Conservation (phyloP, 352 stramenopile genomes). For the Phytopythium aichiense region DNA sequence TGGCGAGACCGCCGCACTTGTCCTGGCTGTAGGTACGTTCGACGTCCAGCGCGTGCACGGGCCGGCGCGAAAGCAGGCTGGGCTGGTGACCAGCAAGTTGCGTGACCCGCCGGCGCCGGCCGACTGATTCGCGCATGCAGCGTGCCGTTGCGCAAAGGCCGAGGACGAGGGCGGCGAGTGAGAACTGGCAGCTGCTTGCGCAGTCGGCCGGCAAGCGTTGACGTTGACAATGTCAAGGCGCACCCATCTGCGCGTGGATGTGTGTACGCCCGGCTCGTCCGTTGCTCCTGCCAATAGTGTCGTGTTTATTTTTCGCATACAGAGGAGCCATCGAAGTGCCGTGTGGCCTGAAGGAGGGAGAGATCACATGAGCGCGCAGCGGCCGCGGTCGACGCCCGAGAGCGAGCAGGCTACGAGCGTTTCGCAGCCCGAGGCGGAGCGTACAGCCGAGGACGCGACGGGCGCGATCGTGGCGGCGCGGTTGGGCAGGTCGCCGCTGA, state of each 20-base stretch:
- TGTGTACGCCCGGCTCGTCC: neutral
- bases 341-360: no score
- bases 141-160: no score
- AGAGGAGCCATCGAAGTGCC: neutral
- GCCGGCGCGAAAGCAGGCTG: neutral
- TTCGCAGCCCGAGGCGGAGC: constrained; percentile 1
- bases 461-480: constrained; percentile 16
- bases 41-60: neutral
- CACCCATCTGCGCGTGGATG: neutral
- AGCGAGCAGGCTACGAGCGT: constrained; percentile 4
- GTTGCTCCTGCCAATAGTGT: neutral
- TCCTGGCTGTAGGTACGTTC: no score
- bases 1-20: neutral
- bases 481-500: constrained; percentile 31
- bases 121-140: no score
- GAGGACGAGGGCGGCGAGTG: no score
- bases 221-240: no score
- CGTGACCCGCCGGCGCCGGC: neutral
- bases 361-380: constrained; percentile 7
- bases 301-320: constrained; percentile 1
- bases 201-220: no score
- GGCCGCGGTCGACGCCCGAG: neutral
- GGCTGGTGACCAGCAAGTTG: neutral
- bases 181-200: no score
- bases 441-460: constrained; percentile 1